Percentiles rank a stretch among this genome's conserved stretches.
Conservation (phyloP, 352 stramenopile species). For the Pythium myriotylum region DNA sequence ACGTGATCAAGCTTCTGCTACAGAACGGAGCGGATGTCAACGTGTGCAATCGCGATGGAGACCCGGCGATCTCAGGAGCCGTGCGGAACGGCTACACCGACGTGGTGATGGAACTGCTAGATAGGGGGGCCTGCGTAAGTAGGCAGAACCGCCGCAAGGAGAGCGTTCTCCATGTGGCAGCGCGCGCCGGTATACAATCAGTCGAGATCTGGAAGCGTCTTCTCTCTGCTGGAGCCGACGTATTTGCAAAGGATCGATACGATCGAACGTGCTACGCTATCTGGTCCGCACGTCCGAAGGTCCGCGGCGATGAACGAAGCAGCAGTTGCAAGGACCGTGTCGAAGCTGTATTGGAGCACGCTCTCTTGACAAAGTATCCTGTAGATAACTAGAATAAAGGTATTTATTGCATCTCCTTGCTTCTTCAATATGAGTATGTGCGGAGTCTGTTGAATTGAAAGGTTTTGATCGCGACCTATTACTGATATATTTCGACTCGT, state of each 20-base stretch:
- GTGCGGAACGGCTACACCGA: conserved; percentile 29
- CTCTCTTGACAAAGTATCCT: not conserved
- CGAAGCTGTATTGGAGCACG: not conserved
- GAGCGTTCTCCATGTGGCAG: conserved; percentile 34
- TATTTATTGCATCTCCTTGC: no score
- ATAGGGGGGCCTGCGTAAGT: not conserved
- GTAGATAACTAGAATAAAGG: no score
- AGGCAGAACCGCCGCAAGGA: conserved; percentile 15
- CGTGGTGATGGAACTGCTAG: conserved; percentile 14
- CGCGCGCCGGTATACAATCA: conserved; percentile 30
- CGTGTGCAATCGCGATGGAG: conserved; percentile 21
- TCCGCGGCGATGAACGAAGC: not conserved
- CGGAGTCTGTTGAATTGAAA: no score
- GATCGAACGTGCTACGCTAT: conserved; percentile 31
- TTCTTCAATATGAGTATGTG: no score
- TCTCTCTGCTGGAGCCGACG: conserved; percentile 30
- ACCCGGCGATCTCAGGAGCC: conserved; percentile 28
- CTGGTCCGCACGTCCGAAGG: conserved; percentile 26
- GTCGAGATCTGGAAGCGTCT: conserved; percentile 31
- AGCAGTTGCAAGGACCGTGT: not conserved
- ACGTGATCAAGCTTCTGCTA: conserved; percentile 33
- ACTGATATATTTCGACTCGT: no score
- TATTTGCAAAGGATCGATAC: conserved; percentile 31
- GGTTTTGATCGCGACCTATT: no score
- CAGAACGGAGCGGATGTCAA: conserved; percentile 23